Evolutionary conservation across 73 alveolate genomes (phyloP).

Genomic region (Loxodes magnus): DNA sequence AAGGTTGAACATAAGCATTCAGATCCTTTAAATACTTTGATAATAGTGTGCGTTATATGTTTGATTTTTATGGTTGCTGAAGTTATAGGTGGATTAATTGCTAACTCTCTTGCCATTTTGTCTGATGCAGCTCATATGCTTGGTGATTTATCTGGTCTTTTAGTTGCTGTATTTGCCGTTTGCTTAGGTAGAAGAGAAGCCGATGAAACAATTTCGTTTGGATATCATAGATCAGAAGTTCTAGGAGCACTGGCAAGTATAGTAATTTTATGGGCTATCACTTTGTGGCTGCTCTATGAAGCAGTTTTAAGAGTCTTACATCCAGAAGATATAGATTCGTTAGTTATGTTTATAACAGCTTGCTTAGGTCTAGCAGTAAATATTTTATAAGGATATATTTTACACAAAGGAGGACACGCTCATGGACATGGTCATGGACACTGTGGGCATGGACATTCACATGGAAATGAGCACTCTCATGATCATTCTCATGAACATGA

Average conservation of each 20-base stretch:
- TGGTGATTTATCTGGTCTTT: slow-evolving; percentile 82
- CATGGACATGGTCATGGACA: slow-evolving; percentile 34
- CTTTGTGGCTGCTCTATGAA: slow-evolving; percentile 69
- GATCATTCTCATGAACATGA: slow-evolving; percentile 22
- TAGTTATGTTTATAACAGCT: slow-evolving; percentile 75
- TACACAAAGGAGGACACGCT: slow-evolving; percentile 18
- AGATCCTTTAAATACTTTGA: no score
- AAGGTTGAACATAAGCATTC: no score
- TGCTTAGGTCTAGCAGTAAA: slow-evolving; percentile 70
- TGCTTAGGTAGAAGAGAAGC: slow-evolving; percentile 64
- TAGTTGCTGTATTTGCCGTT: slow-evolving; percentile 64
- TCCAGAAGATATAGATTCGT: slow-evolving; percentile 38
- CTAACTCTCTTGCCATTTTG: slow-evolving; percentile 81
- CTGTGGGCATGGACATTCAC: slow-evolving; percentile 32
- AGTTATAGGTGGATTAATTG: slow-evolving; percentile 79
- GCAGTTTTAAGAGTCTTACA: slow-evolving; percentile 66
- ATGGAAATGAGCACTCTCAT: slow-evolving; percentile 26
- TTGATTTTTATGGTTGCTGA: slow-evolving; percentile 29
- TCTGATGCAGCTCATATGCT: slow-evolving; percentile 94
- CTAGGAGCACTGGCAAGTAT: slow-evolving; percentile 82
- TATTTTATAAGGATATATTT: slow-evolving; percentile 67
- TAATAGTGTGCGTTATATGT: not conserved
- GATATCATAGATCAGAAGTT: slow-evolving; percentile 87
- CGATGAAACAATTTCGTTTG: slow-evolving; percentile 51
- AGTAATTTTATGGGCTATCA: slow-evolving; percentile 77